Evolutionary conservation across 495 filamentous ascomycete species (phyloP), one percentile per base, ranked within the genome.

Genomic region (Bathelium albidoporum): DNA sequence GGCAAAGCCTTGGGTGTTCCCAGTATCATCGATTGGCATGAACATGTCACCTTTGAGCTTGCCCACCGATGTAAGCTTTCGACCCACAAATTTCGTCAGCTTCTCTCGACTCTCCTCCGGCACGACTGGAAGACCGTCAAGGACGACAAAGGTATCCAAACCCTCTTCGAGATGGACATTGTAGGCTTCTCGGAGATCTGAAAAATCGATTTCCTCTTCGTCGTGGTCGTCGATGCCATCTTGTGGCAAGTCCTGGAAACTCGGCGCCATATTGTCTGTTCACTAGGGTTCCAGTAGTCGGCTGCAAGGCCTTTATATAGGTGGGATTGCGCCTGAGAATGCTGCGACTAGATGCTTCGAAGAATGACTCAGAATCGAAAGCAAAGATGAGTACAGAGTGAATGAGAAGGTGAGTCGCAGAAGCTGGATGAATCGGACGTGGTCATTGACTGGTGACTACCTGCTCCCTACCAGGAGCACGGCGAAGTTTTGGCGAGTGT

Each of bases 121-220:
- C 55, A 98, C 94, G 58, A 86, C 77, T 62, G 94, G 94, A 36
- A 97, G 83, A 66, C 94, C 94, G 76, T 98, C 94, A 74, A 96
- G 82, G 59, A 97, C 90, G 62, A 98, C 86, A 69, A 98, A 98
- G 65, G 89, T 87, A 72, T 98, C 94, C 70, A 96, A 85, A 61
- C 94, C 93, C 74, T 96, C 89, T 73, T 98, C 93, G 59, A 96
- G 81, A 69, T 92, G 90, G 44, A 97, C 94, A 75, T 97, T 91
- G 71, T 89, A 96, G 75, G 95, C 89, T 72, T 90, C 91, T 71
- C 85, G 81, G 65, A 98, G 82, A 78, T 98, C 94, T 62, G 89
- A 91, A 75, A 95, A 91, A 72, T 98, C 94, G 72, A 97, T 85
- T 73, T 96, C 90, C 73, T 94, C 88, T 69, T 89, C 90, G 71